phyloP scores from a whole-genome alignment of 345 rosid genomes.

The Clarkia xantiana region DNA sequence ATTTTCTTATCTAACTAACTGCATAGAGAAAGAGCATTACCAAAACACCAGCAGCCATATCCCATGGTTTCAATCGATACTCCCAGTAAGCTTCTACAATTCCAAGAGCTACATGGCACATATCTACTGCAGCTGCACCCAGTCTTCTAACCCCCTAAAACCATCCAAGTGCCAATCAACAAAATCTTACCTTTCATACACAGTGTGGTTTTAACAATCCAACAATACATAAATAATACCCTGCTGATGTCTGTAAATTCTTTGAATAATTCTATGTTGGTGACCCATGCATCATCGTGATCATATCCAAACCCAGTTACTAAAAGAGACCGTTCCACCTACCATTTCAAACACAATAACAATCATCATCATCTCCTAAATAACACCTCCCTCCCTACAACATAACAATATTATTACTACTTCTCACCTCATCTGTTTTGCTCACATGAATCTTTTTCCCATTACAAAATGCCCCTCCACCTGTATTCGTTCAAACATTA shows the following conservation, averaged over 20 bases:
- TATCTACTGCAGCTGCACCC: conserved; percentile 97
- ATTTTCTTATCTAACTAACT: background rate
- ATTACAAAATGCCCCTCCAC: conserved; percentile 94
- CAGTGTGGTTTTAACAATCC: no score
- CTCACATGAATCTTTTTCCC: conserved; percentile 67
- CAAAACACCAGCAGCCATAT: conserved; percentile 98
- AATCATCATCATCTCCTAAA: no score
- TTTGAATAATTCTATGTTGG: conserved; percentile 86
- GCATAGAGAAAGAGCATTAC: conserved; percentile 24
- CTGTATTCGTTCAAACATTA: conserved; percentile 13
- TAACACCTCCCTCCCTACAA: background rate
- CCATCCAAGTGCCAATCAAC: no score
- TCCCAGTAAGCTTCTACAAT: conserved; percentile 91
- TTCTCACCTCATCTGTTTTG: conserved; percentile 54
- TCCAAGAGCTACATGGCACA: conserved; percentile 96
- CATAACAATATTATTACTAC: background rate
- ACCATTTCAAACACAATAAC: background rate
- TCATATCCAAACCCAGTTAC: conserved; percentile 98
- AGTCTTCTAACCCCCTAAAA: conserved; percentile 80
- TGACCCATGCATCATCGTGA: conserved; percentile 81
- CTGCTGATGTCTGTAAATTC: conserved; percentile 85
- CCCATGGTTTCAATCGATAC: conserved; percentile 96
- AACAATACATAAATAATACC: conserved; percentile 22
- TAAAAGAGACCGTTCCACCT: conserved; percentile 92
- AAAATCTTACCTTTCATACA: no score